Base-by-base conservation (phyloP, 2,329 filamentous ascomycete species). In the Sclerotiophoma versabilis region DNA sequence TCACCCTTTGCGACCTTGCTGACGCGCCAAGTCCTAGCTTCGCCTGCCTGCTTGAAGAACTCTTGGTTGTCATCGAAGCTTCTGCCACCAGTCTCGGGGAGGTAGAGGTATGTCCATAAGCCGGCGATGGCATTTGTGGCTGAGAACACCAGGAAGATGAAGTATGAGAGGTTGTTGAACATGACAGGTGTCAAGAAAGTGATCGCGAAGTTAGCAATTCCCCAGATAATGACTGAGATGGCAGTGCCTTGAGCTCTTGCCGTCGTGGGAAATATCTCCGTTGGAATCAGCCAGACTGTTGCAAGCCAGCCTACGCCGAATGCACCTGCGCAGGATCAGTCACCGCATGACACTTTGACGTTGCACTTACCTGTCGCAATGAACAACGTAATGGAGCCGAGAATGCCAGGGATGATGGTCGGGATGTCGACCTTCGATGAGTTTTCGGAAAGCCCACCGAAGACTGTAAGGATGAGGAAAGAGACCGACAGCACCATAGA, bases 261-360 rank as follows among this genome's bases (percentile, higher is more conserved):
- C 1, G 79, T 80, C 3, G 80, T 83, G 0, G 83, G 82, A 58
- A 79, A 85, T 50, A 85, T 84, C 59, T 86, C 83, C 0, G 83
- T 85, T 0, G 83, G 83, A 30, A 85, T 83, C 3, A 86, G 73
- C 84, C 84, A 87, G 15, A 83, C 78, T 1, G 84, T 83, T 1
- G 83, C 76, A 2, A 87, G 75, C 84, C 84, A 86, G 20, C 82
- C 82, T 37, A 86, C 83, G 4, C 84, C 84, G 54, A 87, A 87
- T 15, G 83, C 81, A 7, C 82, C 83, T 49, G 15, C 6, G 10
- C 9, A 15, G 10, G 11, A 10, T 49, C 17, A 49, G 36, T 12
- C 0, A 22, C 7, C 9, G 20, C 4, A 1, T 27, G 7, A 11
- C 7, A 17, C 2, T 4, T 12, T 11, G 6, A 12, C 9, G 7